Evolutionary conservation across 139 green algal species (phyloP).

Genomic region (Picochlorum costavermella): DNA sequence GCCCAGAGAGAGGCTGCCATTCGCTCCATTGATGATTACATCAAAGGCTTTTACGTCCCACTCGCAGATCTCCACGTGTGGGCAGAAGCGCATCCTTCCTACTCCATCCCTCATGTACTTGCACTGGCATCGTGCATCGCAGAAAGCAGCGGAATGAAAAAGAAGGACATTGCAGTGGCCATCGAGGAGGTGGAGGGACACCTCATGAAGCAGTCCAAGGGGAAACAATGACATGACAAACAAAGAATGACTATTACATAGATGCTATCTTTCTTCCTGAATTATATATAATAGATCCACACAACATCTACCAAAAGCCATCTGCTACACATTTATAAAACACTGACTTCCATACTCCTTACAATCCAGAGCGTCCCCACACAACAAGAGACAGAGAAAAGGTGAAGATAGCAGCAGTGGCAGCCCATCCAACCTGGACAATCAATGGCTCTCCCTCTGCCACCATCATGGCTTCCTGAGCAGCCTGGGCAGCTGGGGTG

Average conservation of each 20-base stretch:
- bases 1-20: slow-evolving; percentile 15
- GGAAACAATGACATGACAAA: not conserved
- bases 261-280: too few relatives aligned
- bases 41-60: slow-evolving; percentile 56
- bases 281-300: too few relatives aligned
- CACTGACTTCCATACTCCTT: slow-evolving; percentile 12
- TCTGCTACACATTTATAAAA: too few relatives aligned
- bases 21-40: slow-evolving; percentile 49
- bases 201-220: slow-evolving; percentile 7
- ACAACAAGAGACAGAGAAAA: slow-evolving; percentile 85
- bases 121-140: slow-evolving; percentile 42
- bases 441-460: slow-evolving; percentile 78
- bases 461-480: slow-evolving; percentile 65
- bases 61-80: slow-evolving; percentile 45
- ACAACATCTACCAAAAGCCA: too few relatives aligned
- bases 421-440: slow-evolving; percentile 78
- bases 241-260: not conserved
- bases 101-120: slow-evolving; percentile 13
- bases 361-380: slow-evolving; percentile 81
- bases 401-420: slow-evolving; percentile 74
- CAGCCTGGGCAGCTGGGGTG: slow-evolving; percentile 67
- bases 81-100: slow-evolving; percentile 51
- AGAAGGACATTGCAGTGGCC: slow-evolving; percentile 25
- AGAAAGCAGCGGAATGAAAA: slow-evolving; percentile 49
- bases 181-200: slow-evolving; percentile 35